Evolutionary conservation across 2,329 filamentous ascomycete species (phyloP), one percentile per base, ranked within the genome.

Genomic region (Chalaropsis ovoidea): DNA sequence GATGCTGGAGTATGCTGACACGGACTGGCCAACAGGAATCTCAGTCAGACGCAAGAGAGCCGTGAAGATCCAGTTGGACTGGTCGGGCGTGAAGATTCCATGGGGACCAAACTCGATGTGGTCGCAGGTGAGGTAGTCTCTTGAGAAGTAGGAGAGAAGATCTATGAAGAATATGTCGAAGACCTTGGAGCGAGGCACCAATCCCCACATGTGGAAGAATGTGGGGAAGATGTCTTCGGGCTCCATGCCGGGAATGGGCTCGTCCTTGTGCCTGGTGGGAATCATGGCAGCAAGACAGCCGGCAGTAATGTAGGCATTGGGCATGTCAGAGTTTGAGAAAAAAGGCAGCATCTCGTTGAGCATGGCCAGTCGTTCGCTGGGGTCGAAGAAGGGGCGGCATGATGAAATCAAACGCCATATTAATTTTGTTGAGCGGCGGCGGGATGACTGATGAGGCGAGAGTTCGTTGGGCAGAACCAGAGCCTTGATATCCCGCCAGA

Each of bases 1-100:
- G 3, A 97, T 83, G 4, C 86, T 80, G 0, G 89, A 89, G 73
- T 99, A 99, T 0, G 94, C 90, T 1, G 93, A 96, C 58, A 89
- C 95, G 2, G 94, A 89, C 76, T 99, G 94, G 2, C 94, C 93
- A 13, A 99, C 94, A 1, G 94, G 94, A 65, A 99, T 99, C 73
- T 97, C 93, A 15, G 96, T 86, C 65, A 99, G 76, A 61, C 95
- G 84, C 66, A 99, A 77, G 66, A 96, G 85, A 10, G 94, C 88
- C 0, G 94, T 97, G 75, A 96, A 97, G 70, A 99, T 88, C 67
- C 95, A 81, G 67, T 93, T 88, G 0, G 92, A 94, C 75, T 99
- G 94, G 69, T 95, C 91, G 69, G 86, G 85, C 0, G 90, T 95
- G 75, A 95, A 97, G 69, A 99, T 89, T 70, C 94, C 94, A 76